Conservation (phyloP, 2,329 filamentous ascomycete genomes). For the Orbilia brochopaga region DNA sequence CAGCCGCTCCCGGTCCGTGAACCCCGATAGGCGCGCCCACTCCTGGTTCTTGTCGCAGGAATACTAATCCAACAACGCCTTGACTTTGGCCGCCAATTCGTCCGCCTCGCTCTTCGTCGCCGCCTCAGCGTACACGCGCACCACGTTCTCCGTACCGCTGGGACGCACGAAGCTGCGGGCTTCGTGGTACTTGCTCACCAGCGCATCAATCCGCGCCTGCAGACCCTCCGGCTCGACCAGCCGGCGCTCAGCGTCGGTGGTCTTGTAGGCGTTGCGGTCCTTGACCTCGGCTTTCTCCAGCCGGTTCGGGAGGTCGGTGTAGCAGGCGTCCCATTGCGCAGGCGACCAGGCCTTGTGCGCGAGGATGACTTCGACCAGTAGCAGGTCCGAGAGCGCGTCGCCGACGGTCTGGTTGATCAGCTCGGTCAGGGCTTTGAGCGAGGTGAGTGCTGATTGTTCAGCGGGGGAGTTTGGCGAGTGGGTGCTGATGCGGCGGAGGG, state of each 20-base stretch:
- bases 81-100: conserved; percentile 83
- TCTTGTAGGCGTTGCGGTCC: conserved; percentile 86
- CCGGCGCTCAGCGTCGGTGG: conserved; percentile 88
- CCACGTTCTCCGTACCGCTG: conserved; percentile 93
- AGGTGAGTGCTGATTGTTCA: conserved; percentile 86
- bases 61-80: conserved; percentile 71
- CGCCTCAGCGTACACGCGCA: conserved; percentile 94
- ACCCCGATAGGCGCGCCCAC: conserved; percentile 26
- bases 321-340: conserved; percentile 89
- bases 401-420: conserved; percentile 98
- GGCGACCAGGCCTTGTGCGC: conserved; percentile 92
- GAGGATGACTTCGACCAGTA: conserved; percentile 93
- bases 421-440: conserved; percentile 79
- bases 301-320: conserved; percentile 91
- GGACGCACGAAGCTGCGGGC: conserved; percentile 90
- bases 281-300: conserved; percentile 90
- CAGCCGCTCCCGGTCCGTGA: conserved; percentile 7
- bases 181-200: conserved; percentile 87
- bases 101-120: conserved; percentile 87
- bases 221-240: conserved; percentile 78
- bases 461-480: conserved; percentile 87
- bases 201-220: conserved; percentile 83
- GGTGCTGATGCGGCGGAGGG: conserved; percentile 73
- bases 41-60: conserved; percentile 13
- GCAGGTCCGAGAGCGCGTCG: conserved; percentile 92